These are phyloP conservation scores for Penicillium alfredii DNA, from an alignment of 495 filamentous ascomycete species.

Conservation along the genomic window DNA sequence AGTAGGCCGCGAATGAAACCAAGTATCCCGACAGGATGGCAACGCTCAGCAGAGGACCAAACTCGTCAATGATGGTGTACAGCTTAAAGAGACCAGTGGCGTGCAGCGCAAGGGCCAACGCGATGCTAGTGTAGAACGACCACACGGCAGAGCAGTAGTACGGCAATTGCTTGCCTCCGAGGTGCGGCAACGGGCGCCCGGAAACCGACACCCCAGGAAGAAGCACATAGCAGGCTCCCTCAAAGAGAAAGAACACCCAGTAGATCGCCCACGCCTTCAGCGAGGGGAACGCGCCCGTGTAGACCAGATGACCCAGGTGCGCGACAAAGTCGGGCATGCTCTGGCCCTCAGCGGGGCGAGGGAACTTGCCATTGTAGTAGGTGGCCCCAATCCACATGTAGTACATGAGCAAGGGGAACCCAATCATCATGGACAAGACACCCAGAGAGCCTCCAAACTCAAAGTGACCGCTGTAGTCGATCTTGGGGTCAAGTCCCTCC, in stretches of 20 bases:
- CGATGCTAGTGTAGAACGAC: constrained; percentile 82
- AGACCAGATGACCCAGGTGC: constrained; percentile 63
- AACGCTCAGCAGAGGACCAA: constrained; percentile 83
- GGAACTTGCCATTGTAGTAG: constrained; percentile 81
- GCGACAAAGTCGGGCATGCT: constrained; percentile 58
- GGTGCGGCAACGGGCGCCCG: constrained; percentile 80
- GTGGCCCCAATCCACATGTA: constrained; percentile 98
- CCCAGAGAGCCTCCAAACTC: constrained; percentile 87
- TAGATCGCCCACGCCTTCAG: constrained; percentile 83
- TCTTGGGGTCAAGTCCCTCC: constrained; percentile 63
- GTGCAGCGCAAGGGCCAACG: constrained; percentile 61
- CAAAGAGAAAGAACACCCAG: constrained; percentile 84
- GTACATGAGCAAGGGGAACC: constrained; percentile 91
- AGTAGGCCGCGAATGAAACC: constrained; percentile 76
- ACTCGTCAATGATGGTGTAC: constrained; percentile 92
- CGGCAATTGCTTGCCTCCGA: constrained; percentile 71
- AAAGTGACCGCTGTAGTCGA: constrained; percentile 74
- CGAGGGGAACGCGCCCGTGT: constrained; percentile 74
- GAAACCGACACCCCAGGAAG: constrained; percentile 78
- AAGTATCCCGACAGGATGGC: constrained; percentile 83
- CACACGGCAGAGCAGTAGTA: constrained; percentile 91
- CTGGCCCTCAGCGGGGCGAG: constrained; percentile 59
- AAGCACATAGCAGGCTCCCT: constrained; percentile 72
- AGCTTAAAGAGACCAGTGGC: constrained; percentile 79
- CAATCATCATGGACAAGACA: constrained; percentile 77